Conservation (phyloP, 176 grass and related monocot genomes). For the Carex pumila region DNA sequence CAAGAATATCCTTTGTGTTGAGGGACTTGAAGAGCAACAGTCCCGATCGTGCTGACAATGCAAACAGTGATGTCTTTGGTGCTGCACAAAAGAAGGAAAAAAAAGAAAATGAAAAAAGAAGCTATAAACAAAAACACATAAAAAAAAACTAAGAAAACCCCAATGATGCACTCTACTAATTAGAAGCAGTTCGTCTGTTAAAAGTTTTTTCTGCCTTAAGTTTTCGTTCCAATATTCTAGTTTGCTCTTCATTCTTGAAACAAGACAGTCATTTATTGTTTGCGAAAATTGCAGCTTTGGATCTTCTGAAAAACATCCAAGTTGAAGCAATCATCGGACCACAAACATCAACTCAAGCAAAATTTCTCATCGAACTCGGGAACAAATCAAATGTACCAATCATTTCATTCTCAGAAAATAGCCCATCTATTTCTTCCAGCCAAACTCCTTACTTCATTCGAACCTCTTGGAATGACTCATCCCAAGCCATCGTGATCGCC, state of each 20-base stretch:
- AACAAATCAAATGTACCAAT: constrained; percentile 52
- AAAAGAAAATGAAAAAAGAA: no score
- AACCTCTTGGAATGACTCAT: constrained; percentile 56
- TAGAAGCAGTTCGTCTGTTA: no score
- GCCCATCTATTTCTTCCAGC: constrained; percentile 10
- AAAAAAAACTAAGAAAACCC: no score
- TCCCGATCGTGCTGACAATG: no score
- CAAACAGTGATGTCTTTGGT: constrained; percentile 7
- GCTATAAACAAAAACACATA: no score
- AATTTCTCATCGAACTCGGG: constrained; percentile 58
- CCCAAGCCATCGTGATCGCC: constrained; percentile 50
- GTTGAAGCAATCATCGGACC: constrained; percentile 71
- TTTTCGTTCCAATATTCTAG: neutral
- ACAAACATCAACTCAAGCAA: constrained; percentile 53
- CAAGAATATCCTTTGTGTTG: constrained; percentile 39
- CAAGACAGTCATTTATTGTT: neutral
- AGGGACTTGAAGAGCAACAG: constrained; percentile 18
- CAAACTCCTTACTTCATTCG: constrained; percentile 67
- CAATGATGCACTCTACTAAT: no score
- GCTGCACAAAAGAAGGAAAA: constrained; percentile 9
- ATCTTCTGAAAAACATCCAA: constrained; percentile 65
- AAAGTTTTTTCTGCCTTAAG: neutral
- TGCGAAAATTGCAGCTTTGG: constrained; percentile 32
- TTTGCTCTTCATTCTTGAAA: neutral
- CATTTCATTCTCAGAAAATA: constrained; percentile 56